These are phyloP conservation scores for Vickermania ingenoplastis DNA, from an alignment of 208 protist species.

Conservation along the genomic window DNA sequence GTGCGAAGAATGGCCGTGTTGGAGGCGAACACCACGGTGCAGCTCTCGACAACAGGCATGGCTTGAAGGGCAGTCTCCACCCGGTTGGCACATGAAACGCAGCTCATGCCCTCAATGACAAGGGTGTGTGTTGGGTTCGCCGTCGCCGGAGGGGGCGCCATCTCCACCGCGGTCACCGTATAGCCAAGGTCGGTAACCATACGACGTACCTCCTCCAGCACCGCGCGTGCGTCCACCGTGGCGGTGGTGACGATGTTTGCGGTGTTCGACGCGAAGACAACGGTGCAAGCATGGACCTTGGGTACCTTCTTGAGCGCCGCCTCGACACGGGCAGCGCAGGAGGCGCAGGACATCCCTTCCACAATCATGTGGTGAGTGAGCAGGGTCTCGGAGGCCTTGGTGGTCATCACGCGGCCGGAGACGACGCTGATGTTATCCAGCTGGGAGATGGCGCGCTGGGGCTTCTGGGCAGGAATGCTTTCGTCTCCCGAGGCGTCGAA, in stretches of 20 bases:
- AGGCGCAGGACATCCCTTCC: slow-evolving; percentile 89
- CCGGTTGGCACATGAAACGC: slow-evolving; percentile 34
- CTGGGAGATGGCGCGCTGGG: no score
- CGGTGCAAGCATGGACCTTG: slow-evolving; percentile 33
- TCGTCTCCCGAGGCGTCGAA: no score
- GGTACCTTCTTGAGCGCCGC: slow-evolving; percentile 17
- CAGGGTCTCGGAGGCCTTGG: slow-evolving; percentile 7
- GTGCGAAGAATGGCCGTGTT: slow-evolving; percentile 8
- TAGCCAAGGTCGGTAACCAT: slow-evolving; percentile 22
- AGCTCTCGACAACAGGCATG: slow-evolving; percentile 8
- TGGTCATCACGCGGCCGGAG: not conserved
- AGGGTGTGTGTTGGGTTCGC: no score
- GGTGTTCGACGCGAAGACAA: slow-evolving; percentile 74
- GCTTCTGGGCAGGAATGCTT: no score
- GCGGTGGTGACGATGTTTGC: slow-evolving; percentile 32
- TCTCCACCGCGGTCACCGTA: slow-evolving; percentile 13
- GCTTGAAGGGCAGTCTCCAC: slow-evolving; percentile 22
- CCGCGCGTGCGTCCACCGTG: slow-evolving; percentile 8
- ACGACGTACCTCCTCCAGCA: slow-evolving; percentile 14
- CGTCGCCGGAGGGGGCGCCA: no score
- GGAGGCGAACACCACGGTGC: slow-evolving; percentile 24
- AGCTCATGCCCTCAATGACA: not conserved
- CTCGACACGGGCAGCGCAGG: slow-evolving; percentile 87
- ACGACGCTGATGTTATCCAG: not conserved
- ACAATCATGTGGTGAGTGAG: no score